These are phyloP conservation scores for Sclerotiophoma versabilis DNA, from an alignment of 2,329 filamentous ascomycete species.

Conservation along the genomic window DNA sequence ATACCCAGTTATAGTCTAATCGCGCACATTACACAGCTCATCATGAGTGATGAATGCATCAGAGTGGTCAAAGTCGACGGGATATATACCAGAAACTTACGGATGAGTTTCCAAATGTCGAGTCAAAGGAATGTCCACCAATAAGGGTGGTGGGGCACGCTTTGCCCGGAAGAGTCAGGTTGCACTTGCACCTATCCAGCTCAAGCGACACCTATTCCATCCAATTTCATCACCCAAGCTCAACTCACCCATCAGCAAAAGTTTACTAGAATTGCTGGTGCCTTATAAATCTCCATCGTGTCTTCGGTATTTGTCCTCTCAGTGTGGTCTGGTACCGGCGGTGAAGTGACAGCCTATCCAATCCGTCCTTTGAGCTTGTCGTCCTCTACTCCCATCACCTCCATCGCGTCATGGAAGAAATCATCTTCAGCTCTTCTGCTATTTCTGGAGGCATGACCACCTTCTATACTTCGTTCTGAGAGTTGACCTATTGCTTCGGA, in stretches of 20 bases:
- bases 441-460: too few species aligned
- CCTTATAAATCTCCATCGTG: background rate
- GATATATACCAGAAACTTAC: too few species aligned
- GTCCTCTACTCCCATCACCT: background rate
- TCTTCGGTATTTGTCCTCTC: background rate
- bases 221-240: background rate
- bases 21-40: background rate
- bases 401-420: background rate
- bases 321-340: background rate
- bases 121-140: background rate
- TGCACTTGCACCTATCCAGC: background rate
- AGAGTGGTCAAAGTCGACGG: too few species aligned
- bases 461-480: background rate
- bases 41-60: too few species aligned
- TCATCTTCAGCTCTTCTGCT: background rate
- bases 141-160: background rate
- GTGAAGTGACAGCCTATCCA: background rate
- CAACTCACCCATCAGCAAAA: background rate
- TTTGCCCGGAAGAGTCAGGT: background rate
- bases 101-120: background rate
- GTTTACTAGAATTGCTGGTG: background rate
- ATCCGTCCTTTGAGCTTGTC: background rate
- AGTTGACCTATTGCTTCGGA: background rate
- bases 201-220: background rate
- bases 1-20: background rate